Conservation (phyloP, 2,329 filamentous ascomycete genomes). For the Aspergillus melleus region DNA sequence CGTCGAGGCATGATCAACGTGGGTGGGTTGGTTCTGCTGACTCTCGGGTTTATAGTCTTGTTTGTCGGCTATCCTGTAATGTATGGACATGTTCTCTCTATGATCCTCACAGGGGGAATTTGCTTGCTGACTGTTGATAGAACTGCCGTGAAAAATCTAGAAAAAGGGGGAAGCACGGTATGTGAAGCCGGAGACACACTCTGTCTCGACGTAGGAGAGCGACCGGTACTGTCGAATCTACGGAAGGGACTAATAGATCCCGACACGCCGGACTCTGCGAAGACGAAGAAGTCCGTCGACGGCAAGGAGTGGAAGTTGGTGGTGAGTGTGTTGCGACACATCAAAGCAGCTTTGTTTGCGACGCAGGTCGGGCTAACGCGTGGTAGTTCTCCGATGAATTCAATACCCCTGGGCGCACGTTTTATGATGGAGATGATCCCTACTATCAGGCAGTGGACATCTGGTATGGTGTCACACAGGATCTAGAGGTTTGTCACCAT, state of each 20-base stretch:
- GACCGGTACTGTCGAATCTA: slow-evolving; percentile 60
- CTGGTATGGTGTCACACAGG: slow-evolving; percentile 71
- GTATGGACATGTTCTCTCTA: slow-evolving; percentile 47
- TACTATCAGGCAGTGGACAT: slow-evolving; percentile 68
- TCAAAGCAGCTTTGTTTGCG: neutral
- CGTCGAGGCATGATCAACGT: slow-evolving; percentile 64
- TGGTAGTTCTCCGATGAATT: slow-evolving; percentile 69
- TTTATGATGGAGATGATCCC: slow-evolving; percentile 70
- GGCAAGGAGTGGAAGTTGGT: slow-evolving; percentile 65
- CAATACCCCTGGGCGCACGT: slow-evolving; percentile 65
- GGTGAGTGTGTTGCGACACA: slow-evolving; percentile 39
- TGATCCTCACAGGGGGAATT: slow-evolving; percentile 6
- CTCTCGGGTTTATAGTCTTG: slow-evolving; percentile 60
- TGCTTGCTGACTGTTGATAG: slow-evolving; percentile 37
- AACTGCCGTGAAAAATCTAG: slow-evolving; percentile 55
- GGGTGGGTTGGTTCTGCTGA: slow-evolving; percentile 61
- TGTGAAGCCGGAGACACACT: slow-evolving; percentile 42
- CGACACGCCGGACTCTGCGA: slow-evolving; percentile 61
- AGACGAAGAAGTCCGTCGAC: slow-evolving; percentile 56
- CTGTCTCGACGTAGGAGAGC: slow-evolving; percentile 53
- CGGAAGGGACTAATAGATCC: slow-evolving; percentile 65
- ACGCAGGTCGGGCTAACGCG: too few relatives aligned
- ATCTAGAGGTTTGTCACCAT: slow-evolving; percentile 57
- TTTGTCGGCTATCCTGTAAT: slow-evolving; percentile 71
- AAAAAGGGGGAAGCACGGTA: slow-evolving; percentile 26